Conservation (phyloP, 768 basidiomycete species). For the Vararia minispora region DNA sequence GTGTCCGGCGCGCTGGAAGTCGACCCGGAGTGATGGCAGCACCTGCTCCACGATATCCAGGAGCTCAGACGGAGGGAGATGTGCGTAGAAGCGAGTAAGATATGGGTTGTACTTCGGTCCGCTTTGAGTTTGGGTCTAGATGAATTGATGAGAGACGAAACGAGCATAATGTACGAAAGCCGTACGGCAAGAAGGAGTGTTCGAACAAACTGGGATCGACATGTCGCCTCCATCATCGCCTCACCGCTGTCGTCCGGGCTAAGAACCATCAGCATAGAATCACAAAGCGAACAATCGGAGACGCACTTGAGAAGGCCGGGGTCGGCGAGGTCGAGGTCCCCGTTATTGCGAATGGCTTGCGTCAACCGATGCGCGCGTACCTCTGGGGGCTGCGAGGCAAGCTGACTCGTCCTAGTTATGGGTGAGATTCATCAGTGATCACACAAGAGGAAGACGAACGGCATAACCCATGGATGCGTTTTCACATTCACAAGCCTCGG, state of each 20-base stretch:
- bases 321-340: slow-evolving; percentile 65
- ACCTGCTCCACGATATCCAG: slow-evolving; percentile 42
- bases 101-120: slow-evolving; percentile 64
- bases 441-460: slow-evolving; percentile 29
- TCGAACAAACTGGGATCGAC: slow-evolving; percentile 68
- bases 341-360: slow-evolving; percentile 49
- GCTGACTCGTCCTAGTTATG: slow-evolving; percentile 68
- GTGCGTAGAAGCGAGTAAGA: slow-evolving; percentile 74
- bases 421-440: neutral
- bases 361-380: slow-evolving; percentile 64
- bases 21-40: slow-evolving; percentile 36
- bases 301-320: slow-evolving; percentile 36
- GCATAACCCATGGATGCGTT: slow-evolving; percentile 64
- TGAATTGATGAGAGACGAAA: slow-evolving; percentile 1
- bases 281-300: neutral
- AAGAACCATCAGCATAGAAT: neutral
- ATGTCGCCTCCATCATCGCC: slow-evolving; percentile 45
- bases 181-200: slow-evolving; percentile 73
- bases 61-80: slow-evolving; percentile 41
- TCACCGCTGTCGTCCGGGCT: slow-evolving; percentile 18
- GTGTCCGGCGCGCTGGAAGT: slow-evolving; percentile 30
- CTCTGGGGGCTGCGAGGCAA: slow-evolving; percentile 37
- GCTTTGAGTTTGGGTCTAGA: slow-evolving; percentile 72
- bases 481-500: slow-evolving; percentile 49
- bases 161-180: slow-evolving; percentile 7